Percentiles rank a stretch among this genome's conserved stretches.
Evolutionary conservation across 306 rosid species (phyloP).

Genomic region (Elaeagnus macrophylla): DNA sequence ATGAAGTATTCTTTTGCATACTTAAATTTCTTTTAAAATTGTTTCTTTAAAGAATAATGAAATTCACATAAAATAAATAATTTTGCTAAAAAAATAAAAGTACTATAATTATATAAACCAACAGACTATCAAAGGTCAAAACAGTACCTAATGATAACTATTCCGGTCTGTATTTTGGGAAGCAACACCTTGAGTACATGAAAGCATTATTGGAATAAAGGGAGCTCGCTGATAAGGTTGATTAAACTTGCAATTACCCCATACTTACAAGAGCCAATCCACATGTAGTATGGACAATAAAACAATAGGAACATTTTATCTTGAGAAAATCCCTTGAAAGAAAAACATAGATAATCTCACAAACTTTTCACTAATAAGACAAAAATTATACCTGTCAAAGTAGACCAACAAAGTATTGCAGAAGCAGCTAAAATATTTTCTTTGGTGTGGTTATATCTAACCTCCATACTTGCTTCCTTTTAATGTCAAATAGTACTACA

Average conservation of each 20-base stretch:
- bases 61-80: no score
- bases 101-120: no score
- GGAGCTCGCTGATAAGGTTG: conserved; percentile 54
- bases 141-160: conserved; percentile 56
- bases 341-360: background rate
- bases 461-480: conserved; percentile 88
- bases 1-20: no score
- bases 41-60: no score
- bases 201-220: conserved; percentile 51
- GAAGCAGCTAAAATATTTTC: conserved; percentile 24
- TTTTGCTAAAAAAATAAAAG: no score
- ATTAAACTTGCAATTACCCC: conserved; percentile 85
- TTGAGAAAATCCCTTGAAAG: no score
- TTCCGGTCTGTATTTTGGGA: conserved; percentile 65
- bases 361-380: background rate
- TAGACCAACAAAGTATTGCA: conserved; percentile 56
- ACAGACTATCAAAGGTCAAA: background rate
- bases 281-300: conserved; percentile 62
- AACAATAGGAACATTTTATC: no score
- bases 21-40: no score
- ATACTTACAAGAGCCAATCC: conserved; percentile 89
- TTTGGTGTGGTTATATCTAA: conserved; percentile 63
- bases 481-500: conserved; percentile 69
- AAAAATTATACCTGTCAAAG: conserved; percentile 64
- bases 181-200: conserved; percentile 53